Percentiles rank a stretch among this genome's conserved stretches.
phyloP scores from a whole-genome alignment of 2,329 filamentous ascomycete species.

The Aschersonia sp. region DNA sequence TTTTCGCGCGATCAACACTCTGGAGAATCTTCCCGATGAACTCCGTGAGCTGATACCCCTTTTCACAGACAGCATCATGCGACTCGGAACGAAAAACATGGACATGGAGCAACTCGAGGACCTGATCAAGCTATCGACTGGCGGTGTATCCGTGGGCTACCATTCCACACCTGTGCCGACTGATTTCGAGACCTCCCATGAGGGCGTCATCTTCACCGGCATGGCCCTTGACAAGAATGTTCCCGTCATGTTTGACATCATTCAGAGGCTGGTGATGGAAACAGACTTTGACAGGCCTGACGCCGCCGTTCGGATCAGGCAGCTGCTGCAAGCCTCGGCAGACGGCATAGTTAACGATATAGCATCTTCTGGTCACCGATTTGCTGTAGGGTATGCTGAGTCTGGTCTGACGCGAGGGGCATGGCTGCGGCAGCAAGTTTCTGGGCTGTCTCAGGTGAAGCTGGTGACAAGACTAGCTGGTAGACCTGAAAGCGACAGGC shows the following conservation, averaged over 20 bases:
- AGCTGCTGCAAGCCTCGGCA: constrained; percentile 73
- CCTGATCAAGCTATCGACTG: constrained; percentile 89
- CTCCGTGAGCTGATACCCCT: constrained; percentile 73
- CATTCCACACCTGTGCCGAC: constrained; percentile 67
- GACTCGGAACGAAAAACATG: constrained; percentile 75
- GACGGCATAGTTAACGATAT: constrained; percentile 87
- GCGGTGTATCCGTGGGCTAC: constrained; percentile 74
- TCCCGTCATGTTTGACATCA: constrained; percentile 75
- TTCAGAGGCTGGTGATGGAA: constrained; percentile 67
- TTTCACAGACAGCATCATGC: constrained; percentile 86
- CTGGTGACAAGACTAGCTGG: constrained; percentile 67
- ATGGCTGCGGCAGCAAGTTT: constrained; percentile 68
- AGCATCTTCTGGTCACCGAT: constrained; percentile 78
- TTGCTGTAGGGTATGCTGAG: constrained; percentile 71
- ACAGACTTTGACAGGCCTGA: constrained; percentile 80
- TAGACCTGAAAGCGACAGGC: constrained; percentile 50
- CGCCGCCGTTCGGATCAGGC: constrained; percentile 67
- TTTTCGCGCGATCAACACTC: constrained; percentile 73
- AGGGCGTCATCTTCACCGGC: constrained; percentile 73
- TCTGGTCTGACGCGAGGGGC: constrained; percentile 60
- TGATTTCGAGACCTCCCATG: constrained; percentile 54
- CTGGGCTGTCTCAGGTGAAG: constrained; percentile 80
- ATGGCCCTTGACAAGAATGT: constrained; percentile 85
- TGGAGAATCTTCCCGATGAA: constrained; percentile 70
- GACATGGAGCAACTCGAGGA: constrained; percentile 94